Evolutionary conservation across 352 stramenopile genomes (phyloP).

Genomic region (Pythium utonaiense): DNA sequence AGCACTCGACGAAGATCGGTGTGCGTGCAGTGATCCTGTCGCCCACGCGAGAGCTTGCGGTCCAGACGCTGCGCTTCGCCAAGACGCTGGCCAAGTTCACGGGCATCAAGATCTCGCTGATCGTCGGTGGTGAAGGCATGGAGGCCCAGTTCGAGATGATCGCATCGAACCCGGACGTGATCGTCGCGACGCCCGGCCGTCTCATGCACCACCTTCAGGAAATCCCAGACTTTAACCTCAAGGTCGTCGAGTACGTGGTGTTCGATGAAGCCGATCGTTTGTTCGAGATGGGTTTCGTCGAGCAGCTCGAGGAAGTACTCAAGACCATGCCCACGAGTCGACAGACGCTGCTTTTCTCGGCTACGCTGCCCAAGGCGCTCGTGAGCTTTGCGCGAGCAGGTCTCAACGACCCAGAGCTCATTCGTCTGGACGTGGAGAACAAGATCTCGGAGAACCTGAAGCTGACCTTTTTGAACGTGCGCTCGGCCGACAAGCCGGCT

Average conservation of each 20-base stretch:
- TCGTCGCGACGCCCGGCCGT: constrained; percentile 93
- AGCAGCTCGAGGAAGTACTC: constrained; percentile 95
- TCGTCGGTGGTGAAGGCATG: constrained; percentile 97
- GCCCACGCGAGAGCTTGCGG: constrained; percentile 97
- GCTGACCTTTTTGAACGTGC: constrained; percentile 96
- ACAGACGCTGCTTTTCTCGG: constrained; percentile 93
- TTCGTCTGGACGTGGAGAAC: constrained; percentile 97
- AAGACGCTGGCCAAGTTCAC: constrained; percentile 92
- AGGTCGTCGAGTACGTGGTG: constrained; percentile 90
- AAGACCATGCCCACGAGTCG: constrained; percentile 84
- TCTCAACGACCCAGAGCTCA: constrained; percentile 95
- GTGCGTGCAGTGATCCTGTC: constrained; percentile 90
- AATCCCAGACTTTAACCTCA: constrained; percentile 93
- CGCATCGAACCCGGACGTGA: constrained; percentile 90
- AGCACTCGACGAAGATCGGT: constrained; percentile 88
- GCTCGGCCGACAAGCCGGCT: constrained; percentile 93
- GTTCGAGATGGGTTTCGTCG: constrained; percentile 99
- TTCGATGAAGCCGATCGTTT: constrained; percentile 99
- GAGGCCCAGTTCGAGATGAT: constrained; percentile 97
- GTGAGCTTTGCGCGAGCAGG: constrained; percentile 98
- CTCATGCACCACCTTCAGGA: constrained; percentile 94
- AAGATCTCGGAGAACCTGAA: constrained; percentile 98
- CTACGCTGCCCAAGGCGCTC: constrained; percentile 96
- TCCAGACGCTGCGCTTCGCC: constrained; percentile 94
- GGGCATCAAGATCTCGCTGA: constrained; percentile 87